Evolutionary conservation across 2,329 filamentous ascomycete genomes (phyloP), one percentile per base, ranked within the genome.

Genomic region (Neofusicoccum ribis): DNA sequence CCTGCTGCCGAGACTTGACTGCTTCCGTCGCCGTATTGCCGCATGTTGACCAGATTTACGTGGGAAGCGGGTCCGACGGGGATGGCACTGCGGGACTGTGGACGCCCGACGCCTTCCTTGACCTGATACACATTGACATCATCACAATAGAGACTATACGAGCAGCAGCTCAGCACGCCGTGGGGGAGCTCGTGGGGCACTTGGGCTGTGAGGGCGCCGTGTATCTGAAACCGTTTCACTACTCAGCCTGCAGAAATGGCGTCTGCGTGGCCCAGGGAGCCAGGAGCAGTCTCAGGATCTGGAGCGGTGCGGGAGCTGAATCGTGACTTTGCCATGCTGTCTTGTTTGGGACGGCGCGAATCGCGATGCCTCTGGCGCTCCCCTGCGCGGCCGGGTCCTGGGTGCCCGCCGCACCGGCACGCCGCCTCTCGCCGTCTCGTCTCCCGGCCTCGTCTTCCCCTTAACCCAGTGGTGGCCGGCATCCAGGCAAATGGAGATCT

Each of bases 41-140:
- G 50, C n/a, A 20, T 15, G 17, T 23, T 60, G 31, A 15, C 31
- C n/a, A 7, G 39, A 36, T 31, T 46, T 11, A 17, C 12, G 5
- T 15, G 41, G 27, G 41, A 46, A 20, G n/a, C 41, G 41, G n/a
- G 27, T 17, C 37, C 15, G 17, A 14, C 8, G 12, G 54, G 54
- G 41, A 23, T 23, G 23, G 23, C 23, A 23, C 23, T 23, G 23
- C 23, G 20, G 39, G 39, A 59, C 27, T 36, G 12, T 23, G 43
- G 56, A 60, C 11, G 43, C 43, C 56, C 56, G 23, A 47, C 56
- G 27, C 2, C 5, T 17, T 46, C 7, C 36, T 17, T 39, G 31
- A 52, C 54, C 23, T 47, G 56, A 36, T 47, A 60, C 31, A 47
- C 15, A 12, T 60, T 60, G 56, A 47, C 56, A 47, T 47, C 27